Conservation (phyloP, 2,329 filamentous ascomycete genomes). For the Penicillium sp. region DNA sequence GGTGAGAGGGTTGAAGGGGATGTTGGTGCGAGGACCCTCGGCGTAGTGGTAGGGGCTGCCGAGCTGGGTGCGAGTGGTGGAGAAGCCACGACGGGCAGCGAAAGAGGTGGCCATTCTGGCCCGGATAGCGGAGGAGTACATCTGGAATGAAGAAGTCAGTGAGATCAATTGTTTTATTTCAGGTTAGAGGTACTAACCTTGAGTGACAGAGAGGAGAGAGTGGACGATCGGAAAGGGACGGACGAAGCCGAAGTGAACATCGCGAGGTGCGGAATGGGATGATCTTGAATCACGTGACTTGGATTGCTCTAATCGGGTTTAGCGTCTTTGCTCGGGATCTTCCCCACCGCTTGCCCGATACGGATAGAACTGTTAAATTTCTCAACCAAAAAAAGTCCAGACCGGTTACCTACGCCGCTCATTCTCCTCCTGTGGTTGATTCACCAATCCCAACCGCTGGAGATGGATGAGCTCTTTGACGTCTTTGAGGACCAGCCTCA, state of each 20-base stretch:
- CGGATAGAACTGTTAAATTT: slow-evolving; percentile 29
- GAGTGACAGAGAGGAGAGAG: slow-evolving; percentile 20
- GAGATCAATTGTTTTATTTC: slow-evolving; percentile 31
- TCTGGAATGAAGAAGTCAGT: slow-evolving; percentile 44
- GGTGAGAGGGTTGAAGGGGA: slow-evolving; percentile 93
- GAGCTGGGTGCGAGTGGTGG: slow-evolving; percentile 75
- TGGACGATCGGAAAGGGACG: slow-evolving; percentile 21
- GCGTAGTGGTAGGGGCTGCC: slow-evolving; percentile 95
- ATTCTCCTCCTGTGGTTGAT: slow-evolving; percentile 14
- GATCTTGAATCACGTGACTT: slow-evolving; percentile 12
- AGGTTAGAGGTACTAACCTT: slow-evolving; percentile 24
- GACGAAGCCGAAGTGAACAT: slow-evolving; percentile 19
- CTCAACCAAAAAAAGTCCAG: slow-evolving; percentile 21
- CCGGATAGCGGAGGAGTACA: slow-evolving; percentile 62
- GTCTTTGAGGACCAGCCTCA: slow-evolving; percentile 64
- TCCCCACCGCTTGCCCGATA: slow-evolving; percentile 23
- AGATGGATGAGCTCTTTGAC: slow-evolving; percentile 72
- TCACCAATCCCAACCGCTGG: slow-evolving; percentile 13
- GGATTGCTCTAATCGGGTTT: neutral
- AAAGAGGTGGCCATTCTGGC: slow-evolving; percentile 52
- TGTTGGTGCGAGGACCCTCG: slow-evolving; percentile 86
- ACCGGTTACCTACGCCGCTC: slow-evolving; percentile 8
- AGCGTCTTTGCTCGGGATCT: neutral
- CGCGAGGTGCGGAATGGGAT: slow-evolving; percentile 19
- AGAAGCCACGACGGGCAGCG: slow-evolving; percentile 86